Evolutionary conservation across 495 filamentous ascomycete genomes (phyloP), one percentile per base, ranked within the genome.

Genomic region (Penicillium cataractarum): DNA sequence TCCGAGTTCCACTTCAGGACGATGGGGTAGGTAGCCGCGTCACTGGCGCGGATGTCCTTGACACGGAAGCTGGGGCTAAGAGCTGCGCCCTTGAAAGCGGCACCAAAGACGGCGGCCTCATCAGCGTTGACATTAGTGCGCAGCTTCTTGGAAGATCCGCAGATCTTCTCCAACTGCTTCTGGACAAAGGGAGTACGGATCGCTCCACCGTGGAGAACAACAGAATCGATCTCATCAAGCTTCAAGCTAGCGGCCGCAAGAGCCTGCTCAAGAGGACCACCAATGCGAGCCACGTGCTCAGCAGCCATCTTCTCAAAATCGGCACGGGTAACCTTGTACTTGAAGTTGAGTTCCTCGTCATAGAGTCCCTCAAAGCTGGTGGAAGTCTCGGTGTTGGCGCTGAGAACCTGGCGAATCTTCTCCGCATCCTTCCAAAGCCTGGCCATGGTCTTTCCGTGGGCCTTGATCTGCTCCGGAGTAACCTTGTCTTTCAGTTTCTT

Each of bases 81-180:
- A 62, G 88, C 88, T 51, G 96, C 96, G 31, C 90, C 96, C 71
- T 92, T 92, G 83, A 98, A 98, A 21, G 92, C 92, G 54, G 96
- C 96, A 65, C 96, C 96, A 75, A 99, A 96, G 17, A 97, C 95
- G 52, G 96, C 95, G 17, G 96, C 87, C 78, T 99, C 96, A 73
- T 99, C 96, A 29, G 93, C 89, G 76, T 99, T 99, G 66, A 99
- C 96, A 68, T 93, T 98, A 66, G 89, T 89, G 58, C 91, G 87
- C 61, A 99, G 82, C 80, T 97, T 97, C 54, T 88, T 86, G 6
- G 86, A 80, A 17, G 81, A 82, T 10, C 90, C 90, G 31, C 88
- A 84, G 52, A 90, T 72, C 52, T 85, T 86, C 78, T 97, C 95
- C 29, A 99, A 86, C 71, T 90, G 82, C 75, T 87, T 93, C 71